phyloP scores from a whole-genome alignment of 2,329 filamentous ascomycete species.

The Lecanicillium sp. region DNA sequence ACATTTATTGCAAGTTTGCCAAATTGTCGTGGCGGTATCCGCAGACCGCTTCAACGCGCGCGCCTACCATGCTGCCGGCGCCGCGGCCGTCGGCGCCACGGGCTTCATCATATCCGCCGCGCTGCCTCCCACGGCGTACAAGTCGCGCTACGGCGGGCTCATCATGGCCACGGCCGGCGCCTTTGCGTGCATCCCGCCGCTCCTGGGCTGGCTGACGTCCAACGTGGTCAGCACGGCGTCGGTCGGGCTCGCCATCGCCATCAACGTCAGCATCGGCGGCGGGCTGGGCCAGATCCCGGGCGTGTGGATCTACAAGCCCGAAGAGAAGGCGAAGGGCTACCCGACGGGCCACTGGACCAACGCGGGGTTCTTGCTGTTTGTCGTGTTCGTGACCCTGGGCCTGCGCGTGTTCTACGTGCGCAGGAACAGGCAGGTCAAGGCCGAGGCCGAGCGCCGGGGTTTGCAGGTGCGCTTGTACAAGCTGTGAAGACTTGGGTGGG shows the following conservation, averaged over 20 bases:
- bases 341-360: conserved; percentile 67
- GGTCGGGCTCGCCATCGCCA: conserved; percentile 61
- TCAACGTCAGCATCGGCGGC: conserved; percentile 62
- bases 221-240: conserved; percentile 62
- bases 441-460: conserved; percentile 25
- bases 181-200: conserved; percentile 62
- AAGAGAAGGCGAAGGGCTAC: conserved; percentile 55
- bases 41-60: conserved; percentile 57
- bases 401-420: conserved; percentile 52
- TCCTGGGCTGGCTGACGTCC: conserved; percentile 64
- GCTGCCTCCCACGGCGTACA: conserved; percentile 54
- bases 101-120: conserved; percentile 57
- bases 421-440: conserved; percentile 34
- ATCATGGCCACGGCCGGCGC: conserved; percentile 61
- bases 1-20: conserved; percentile 30
- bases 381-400: conserved; percentile 46
- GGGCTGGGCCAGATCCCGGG: conserved; percentile 66
- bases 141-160: conserved; percentile 60
- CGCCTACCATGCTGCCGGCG: conserved; percentile 36
- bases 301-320: conserved; percentile 66
- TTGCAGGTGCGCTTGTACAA: conserved; percentile 36
- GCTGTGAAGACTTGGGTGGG: conserved; percentile 26
- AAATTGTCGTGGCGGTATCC: conserved; percentile 46
- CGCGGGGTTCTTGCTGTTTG: conserved; percentile 53
- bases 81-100: conserved; percentile 38